A percentile compares a stretch with the other conserved stretches of the same genome.
Evolutionary conservation across 192 early-diverging fungal species (phyloP).

Genomic region (Piromyces finnis): DNA sequence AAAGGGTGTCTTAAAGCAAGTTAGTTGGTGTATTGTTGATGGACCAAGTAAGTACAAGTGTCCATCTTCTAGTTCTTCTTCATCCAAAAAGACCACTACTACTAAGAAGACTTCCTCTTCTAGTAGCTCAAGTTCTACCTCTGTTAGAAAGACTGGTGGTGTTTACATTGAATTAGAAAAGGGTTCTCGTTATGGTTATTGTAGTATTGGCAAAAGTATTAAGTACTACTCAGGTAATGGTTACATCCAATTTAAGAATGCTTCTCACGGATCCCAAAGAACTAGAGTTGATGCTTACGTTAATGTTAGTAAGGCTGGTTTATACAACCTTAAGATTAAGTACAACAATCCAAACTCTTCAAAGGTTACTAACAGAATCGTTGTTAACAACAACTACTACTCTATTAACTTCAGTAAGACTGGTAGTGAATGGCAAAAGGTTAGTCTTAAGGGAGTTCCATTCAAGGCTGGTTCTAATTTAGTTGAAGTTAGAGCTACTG

Average conservation of each 20-base stretch:
- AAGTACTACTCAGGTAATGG: neutral
- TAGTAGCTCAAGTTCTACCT: neutral
- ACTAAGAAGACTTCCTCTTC: neutral
- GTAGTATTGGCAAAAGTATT: neutral
- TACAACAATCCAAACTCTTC: neutral
- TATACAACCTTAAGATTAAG: neutral
- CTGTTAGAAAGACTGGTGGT: neutral
- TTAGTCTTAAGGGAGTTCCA: neutral
- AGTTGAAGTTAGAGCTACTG: neutral
- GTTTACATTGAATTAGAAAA: neutral
- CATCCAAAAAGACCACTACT: neutral
- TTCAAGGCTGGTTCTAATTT: neutral
- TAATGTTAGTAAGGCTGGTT: neutral
- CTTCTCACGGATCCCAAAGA: neutral
- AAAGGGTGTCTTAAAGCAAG: neutral
- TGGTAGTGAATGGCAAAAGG: neutral
- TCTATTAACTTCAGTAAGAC: neutral
- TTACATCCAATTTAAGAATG: neutral
- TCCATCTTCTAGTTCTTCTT: neutral
- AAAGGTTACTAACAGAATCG: neutral
- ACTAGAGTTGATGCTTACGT: neutral
- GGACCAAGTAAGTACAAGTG: neutral
- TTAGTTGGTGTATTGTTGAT: neutral
- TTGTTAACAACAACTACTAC: neutral
- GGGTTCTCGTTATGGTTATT: neutral